Evolutionary conservation across 306 rosid species (phyloP), one percentile per base, ranked within the genome.

Genomic region (Cucurbita argyrosperma): DNA sequence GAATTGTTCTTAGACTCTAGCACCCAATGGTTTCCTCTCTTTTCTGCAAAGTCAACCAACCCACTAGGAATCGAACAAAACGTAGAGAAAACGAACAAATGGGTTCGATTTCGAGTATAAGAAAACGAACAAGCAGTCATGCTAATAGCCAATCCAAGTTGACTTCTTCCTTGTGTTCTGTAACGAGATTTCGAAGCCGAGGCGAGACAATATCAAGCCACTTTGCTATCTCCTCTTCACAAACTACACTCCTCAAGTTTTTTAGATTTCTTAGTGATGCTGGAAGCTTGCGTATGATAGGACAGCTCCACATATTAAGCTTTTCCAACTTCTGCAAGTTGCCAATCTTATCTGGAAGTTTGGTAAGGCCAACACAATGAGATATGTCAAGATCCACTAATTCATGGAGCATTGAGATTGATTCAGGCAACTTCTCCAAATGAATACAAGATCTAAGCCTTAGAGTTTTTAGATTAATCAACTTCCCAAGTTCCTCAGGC

Each of bases 351-450:
- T 84, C 82, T 3, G 90, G 87, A 56, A 86, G 85, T 4, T 52
- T 62, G 52, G 42, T 1, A 65, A 86, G 82, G 54, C 81, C 83
- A 63, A 76, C 56, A 68, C 92, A 88, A 12, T 68, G 71, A 37
- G 85, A 88, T 57, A 88, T 74, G 47, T 88, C 90, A 8, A 88
- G 87, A 79, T 54, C 21, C 7, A 70, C 56, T 14, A 86, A 83
- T 49, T 61, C 75, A 5, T 13, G 55, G 62, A 88, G 87, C 12
- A 21, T 51, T 13, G 74, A 45, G 9, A 79, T 59, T 45, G 87
- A 84, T 10, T 84, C 76, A 16, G 90, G 90, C 49, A 88, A 64
- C 82, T 62, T 80, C 47, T 0, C 45, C 54, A 88, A 72, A 68
- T 39, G 76, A 63, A 79, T 80, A 46, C 90, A 88, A 2, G 84